A percentile compares a stretch with the other conserved stretches of the same genome.
phyloP scores from a whole-genome alignment of 2,329 filamentous ascomycete genomes.

The Aureobasidium sp. region DNA sequence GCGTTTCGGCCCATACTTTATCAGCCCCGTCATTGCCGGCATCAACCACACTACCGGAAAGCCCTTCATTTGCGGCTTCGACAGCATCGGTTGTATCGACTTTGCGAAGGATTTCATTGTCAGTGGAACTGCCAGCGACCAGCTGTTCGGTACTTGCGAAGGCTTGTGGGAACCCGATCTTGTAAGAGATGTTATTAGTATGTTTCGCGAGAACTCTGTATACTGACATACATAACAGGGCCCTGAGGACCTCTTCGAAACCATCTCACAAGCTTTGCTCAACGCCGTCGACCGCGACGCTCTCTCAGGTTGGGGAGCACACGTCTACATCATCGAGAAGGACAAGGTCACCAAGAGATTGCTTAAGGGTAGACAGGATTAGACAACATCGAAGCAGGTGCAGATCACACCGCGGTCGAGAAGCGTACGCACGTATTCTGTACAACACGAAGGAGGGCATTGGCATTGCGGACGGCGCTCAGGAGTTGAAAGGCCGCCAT shows the following conservation, averaged over 20 bases:
- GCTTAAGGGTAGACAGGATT: constrained; percentile 93
- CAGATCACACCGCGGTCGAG: background rate
- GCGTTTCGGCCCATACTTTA: constrained; percentile 94
- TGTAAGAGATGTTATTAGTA: constrained; percentile 45
- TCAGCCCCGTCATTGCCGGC: constrained; percentile 87
- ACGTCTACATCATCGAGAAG: constrained; percentile 99
- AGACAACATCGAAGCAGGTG: constrained; percentile 14
- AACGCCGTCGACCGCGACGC: constrained; percentile 97
- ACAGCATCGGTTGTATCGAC: constrained; percentile 98
- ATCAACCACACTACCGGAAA: constrained; percentile 89
- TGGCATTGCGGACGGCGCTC: constrained; percentile 13
- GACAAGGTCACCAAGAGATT: constrained; percentile 99
- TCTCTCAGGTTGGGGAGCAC: constrained; percentile 93
- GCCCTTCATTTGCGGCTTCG: constrained; percentile 98
- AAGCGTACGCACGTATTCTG: constrained; percentile 7
- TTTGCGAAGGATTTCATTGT: constrained; percentile 99
- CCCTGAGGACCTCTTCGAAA: constrained; percentile 95
- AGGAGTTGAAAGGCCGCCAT: constrained; percentile 9
- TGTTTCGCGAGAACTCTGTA: background rate
- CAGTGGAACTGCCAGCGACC: constrained; percentile 88
- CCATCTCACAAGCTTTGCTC: constrained; percentile 88
- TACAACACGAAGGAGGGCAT: constrained; percentile 6
- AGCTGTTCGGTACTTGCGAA: constrained; percentile 98
- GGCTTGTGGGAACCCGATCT: constrained; percentile 95
- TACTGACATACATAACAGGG: constrained; percentile 42